Percentiles rank a stretch among this genome's conserved stretches.
Conservation (phyloP, 192 early-diverging fungal genomes). For the Mortierella alpina region DNA sequence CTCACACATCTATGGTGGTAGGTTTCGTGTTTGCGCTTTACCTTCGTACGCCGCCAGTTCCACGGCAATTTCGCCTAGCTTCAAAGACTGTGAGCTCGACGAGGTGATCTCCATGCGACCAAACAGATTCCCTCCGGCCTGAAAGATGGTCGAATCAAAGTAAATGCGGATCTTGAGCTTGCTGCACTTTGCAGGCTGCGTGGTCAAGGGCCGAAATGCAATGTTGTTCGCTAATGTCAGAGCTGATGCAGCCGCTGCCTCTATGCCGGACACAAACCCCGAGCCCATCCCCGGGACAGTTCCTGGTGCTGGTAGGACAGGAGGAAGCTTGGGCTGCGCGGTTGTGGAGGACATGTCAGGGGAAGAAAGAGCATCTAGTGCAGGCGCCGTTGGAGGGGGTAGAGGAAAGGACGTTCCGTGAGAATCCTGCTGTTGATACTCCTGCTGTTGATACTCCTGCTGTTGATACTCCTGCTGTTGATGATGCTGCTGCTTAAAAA, state of each 20-base stretch:
- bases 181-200: constrained; percentile 65
- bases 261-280: constrained; percentile 51
- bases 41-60: constrained; percentile 73
- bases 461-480: constrained; percentile 4
- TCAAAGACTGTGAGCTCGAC: constrained; percentile 57
- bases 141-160: constrained; percentile 69
- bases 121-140: constrained; percentile 65
- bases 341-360: background rate
- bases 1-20: background rate
- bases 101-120: constrained; percentile 66
- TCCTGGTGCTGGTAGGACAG: constrained; percentile 40
- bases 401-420: background rate
- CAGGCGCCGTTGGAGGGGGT: background rate
- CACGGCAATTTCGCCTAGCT: constrained; percentile 71
- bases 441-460: background rate
- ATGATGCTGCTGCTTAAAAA: background rate
- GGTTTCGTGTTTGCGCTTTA: constrained; percentile 12
- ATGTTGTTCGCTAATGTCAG: constrained; percentile 54
- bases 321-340: constrained; percentile 22
- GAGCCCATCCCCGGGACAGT: constrained; percentile 37
- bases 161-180: constrained; percentile 69
- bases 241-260: constrained; percentile 41
- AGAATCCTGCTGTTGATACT: background rate
- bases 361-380: background rate
- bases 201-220: constrained; percentile 65